Conservation (phyloP, 2,329 filamentous ascomycete species). For the Neospermospora avenae region DNA sequence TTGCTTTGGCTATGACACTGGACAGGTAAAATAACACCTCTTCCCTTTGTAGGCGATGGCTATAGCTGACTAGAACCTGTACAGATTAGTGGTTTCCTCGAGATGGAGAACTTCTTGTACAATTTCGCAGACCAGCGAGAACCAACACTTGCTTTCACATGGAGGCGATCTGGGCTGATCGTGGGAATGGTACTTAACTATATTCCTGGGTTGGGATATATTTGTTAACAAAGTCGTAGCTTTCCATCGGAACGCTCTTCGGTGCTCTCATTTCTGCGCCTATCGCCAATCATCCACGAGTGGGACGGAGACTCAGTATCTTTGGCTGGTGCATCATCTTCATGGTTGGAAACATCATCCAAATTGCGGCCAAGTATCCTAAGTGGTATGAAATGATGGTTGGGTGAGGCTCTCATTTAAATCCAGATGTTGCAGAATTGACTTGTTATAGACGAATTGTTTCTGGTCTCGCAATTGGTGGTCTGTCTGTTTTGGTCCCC, state of each 20-base stretch:
- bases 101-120: slow-evolving; percentile 54
- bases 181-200: slow-evolving; percentile 50
- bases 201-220: slow-evolving; percentile 29
- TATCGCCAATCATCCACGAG: slow-evolving; percentile 50
- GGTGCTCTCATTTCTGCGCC: slow-evolving; percentile 72
- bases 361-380: slow-evolving; percentile 53
- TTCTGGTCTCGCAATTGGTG: slow-evolving; percentile 62
- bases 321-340: slow-evolving; percentile 50
- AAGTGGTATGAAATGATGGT: slow-evolving; percentile 65
- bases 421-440: not conserved
- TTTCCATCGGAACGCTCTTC: slow-evolving; percentile 77
- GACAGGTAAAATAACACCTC: slow-evolving; percentile 12
- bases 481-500: slow-evolving; percentile 61
- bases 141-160: slow-evolving; percentile 41
- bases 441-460: not conserved
- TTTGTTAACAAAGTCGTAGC: slow-evolving; percentile 44
- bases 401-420: slow-evolving; percentile 51
- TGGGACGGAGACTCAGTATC: slow-evolving; percentile 61
- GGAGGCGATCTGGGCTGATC: slow-evolving; percentile 60
- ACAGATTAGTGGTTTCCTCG: slow-evolving; percentile 53
- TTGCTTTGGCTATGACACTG: slow-evolving; percentile 36
- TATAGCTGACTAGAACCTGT: not conserved
- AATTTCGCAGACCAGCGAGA: slow-evolving; percentile 47
- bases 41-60: no score
- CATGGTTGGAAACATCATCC: slow-evolving; percentile 62